Evolutionary conservation across 768 basidiomycete genomes (phyloP), one percentile per base, ranked within the genome.

Genomic region (Pleurotus salmoneostramineus): DNA sequence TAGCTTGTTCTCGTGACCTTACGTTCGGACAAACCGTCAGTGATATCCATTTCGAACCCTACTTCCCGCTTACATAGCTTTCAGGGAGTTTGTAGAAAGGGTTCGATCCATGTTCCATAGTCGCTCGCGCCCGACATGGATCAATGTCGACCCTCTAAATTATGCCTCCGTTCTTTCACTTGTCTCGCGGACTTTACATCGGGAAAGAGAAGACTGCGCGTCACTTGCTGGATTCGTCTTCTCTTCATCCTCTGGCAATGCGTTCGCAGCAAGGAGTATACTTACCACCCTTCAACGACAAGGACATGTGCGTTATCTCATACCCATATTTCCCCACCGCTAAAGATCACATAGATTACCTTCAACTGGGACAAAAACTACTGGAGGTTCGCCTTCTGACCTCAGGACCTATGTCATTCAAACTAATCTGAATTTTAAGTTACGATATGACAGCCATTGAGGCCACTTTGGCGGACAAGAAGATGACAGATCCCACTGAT

Each of bases 1-100:
- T 60, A 88, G 85, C 75, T 89, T 15, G 81, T 89, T 51, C 83
- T 88, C 63, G 82, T 79, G 5, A 87, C 87, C 0, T 62, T 85
- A 44, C 78, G 85, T 40, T 81, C 84, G 4, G 83, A 82, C 60
- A 80, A 79, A 62, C 66, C 64, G 85, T 85, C 60, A 56, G 74
- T 71, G n/a, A 34, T 57, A 31, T 42, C n/a, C 33, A 56, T 6
- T 50, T 21, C 57, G 6, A 55, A 11, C 32, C 21, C 37, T 57
- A 27, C 57, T 44, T 57, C 47, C 32, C 43, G 43, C 27, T 51
- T 40, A 44, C 2, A 33, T 46, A 27, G 34, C 5, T 50, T 40
- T 15, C 61, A 82, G 76, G 43, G 66, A 73, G 64, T 74, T 79
- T 15, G 72, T 86, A 6, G 79, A 82, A 36, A 74, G 77, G 58